Conservation (phyloP, 208 protist genomes). For the Trypanosomatidae sp. region DNA sequence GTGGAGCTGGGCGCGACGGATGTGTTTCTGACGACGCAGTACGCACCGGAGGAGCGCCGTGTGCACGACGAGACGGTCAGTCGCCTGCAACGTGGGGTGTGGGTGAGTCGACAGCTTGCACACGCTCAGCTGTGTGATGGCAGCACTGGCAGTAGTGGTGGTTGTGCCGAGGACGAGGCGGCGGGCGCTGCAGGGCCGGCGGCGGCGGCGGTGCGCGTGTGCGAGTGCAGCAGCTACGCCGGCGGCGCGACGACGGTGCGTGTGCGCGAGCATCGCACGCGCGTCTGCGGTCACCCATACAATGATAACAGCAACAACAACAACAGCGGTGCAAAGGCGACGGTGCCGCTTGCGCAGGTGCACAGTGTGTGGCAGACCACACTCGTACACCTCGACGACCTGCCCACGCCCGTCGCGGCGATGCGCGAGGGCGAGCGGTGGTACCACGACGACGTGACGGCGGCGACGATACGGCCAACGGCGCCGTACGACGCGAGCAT, state of each 20-base stretch:
- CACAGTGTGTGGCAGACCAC: conserved; percentile 85
- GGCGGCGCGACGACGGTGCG: neutral
- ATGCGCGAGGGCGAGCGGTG: conserved; percentile 80
- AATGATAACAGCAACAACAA: conserved; percentile 1
- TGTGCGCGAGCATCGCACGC: neutral
- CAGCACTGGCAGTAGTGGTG: no score
- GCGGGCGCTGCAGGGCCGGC: neutral
- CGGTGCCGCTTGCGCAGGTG: conserved; percentile 4
- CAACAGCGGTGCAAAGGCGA: neutral
- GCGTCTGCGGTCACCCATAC: neutral
- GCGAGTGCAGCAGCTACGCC: neutral
- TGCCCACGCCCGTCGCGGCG: conserved; percentile 50
- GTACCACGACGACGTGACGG: conserved; percentile 80
- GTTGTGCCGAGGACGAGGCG: conserved; percentile 5
- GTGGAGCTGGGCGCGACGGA: conserved; percentile 56
- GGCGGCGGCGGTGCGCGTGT: neutral
- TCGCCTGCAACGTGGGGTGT: conserved; percentile 14
- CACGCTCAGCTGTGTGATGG: no score
- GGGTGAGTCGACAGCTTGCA: conserved; percentile 22
- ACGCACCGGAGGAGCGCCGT: conserved; percentile 62
- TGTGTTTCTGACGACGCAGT: conserved; percentile 82
- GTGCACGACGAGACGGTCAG: conserved; percentile 48
- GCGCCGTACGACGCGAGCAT: conserved; percentile 44
- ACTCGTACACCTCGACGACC: conserved; percentile 82
- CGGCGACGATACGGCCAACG: conserved; percentile 65